phyloP scores from a whole-genome alignment of 306 rosid genomes.

The Prunus kanzakura region DNA sequence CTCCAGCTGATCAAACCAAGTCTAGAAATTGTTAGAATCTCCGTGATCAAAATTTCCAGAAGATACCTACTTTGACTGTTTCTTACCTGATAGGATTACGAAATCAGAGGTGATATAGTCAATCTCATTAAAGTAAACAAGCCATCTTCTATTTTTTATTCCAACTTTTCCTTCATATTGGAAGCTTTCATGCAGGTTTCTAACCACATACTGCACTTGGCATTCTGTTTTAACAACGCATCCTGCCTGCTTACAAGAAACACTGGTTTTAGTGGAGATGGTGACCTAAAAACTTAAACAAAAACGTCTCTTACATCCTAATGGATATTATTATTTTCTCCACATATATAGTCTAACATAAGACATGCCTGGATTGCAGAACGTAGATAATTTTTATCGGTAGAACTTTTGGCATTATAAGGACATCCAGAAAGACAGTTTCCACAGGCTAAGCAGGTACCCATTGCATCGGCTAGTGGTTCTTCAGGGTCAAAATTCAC shows the following conservation, averaged over 20 bases:
- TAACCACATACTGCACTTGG: conserved; percentile 27
- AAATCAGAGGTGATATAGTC: conserved; percentile 32
- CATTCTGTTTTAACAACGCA: conserved; percentile 25
- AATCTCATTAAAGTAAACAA: conserved; percentile 35
- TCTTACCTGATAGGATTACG: conserved; percentile 34
- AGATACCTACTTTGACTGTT: neutral
- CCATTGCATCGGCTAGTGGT: conserved; percentile 10
- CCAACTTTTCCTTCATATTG: conserved; percentile 13
- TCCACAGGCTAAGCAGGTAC: conserved; percentile 31
- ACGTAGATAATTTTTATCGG: conserved; percentile 27
- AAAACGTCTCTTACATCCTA: neutral
- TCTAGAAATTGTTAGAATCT: neutral
- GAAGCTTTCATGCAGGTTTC: neutral
- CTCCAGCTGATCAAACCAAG: conserved; percentile 24
- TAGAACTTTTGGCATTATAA: conserved; percentile 34
- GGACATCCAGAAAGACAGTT: conserved; percentile 42
- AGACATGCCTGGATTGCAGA: conserved; percentile 32
- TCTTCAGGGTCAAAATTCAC: conserved; percentile 32
- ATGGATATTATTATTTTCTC: neutral
- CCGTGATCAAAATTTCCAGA: neutral
- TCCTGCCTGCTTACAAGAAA: conserved; percentile 24
- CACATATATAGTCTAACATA: neutral
- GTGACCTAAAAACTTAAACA: neutral
- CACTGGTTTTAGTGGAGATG: conserved; percentile 1
- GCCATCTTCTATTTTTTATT: conserved; percentile 32